Base-by-base conservation (phyloP, 768 basidiomycete genomes). In the Boletus subparvulus region DNA sequence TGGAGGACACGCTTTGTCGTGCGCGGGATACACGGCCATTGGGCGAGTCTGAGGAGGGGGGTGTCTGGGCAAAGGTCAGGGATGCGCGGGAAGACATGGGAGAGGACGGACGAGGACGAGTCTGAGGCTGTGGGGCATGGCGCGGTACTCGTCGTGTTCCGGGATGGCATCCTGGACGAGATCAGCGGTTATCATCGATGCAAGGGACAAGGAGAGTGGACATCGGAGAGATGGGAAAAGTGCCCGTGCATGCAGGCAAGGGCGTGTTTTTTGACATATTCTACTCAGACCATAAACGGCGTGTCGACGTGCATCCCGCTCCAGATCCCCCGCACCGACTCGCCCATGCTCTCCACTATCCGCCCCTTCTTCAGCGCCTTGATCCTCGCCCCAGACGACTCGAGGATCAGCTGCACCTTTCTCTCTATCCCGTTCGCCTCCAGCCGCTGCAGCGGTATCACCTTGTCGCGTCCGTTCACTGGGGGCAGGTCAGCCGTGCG, bases 381-480 rank as follows among this genome's bases (percentile, higher is more conserved):
- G 55, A 95, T 93, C 73, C 92, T 90, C 44, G 87, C 83, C 24
- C 94, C 94, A 7, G 91, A 93, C 35, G 93, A 84, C 71, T 93
- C 92, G 47, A 96, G 83, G 40, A 95, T 77, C 30, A 96, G 83
- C 61, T 89, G 78, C 53, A 93, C 82, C 74, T 95, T 96, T 69
- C 83, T 77, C 61, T 84, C 79, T 65, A 96, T 85, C 24, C 82
- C 85, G 46, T 80, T 85, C 56, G 87, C 85, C 65, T 92, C 83
- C 58, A 92, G 82, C 36, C 80, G 80, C 58, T 90, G 87, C 44
- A 95, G 78, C 48, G 88, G 82, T 47, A 96, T 81, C 69, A 93
- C 92, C 76, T 96, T 96, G 74, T 93, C 90, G 52, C 90, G 82
- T 71, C 85, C 82, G 73, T 94, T 95, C 64, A 84, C 94, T 96